Evolutionary conservation across 176 grass and related monocot species (phyloP).

Genomic region (Saccharum officinarum): DNA sequence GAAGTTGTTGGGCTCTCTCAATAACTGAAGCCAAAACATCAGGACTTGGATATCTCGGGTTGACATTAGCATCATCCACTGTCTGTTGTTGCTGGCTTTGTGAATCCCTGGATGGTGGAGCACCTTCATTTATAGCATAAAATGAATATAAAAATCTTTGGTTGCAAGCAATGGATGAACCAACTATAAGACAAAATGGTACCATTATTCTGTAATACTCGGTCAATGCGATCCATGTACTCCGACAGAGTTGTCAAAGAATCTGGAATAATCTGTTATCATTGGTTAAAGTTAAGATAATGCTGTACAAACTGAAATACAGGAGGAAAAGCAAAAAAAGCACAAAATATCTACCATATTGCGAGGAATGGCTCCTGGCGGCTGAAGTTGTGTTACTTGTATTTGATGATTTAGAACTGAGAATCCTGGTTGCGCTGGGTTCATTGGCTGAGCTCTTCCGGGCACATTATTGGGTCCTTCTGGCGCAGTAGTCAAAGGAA

Average conservation of each 20-base stretch:
- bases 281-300: conserved; percentile 21
- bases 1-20: conserved; percentile 67
- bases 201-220: conserved; percentile 74
- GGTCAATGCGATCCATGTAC: conserved; percentile 77
- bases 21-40: conserved; percentile 78
- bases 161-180: conserved; percentile 32
- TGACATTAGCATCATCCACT: conserved; percentile 44
- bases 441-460: conserved; percentile 53
- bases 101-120: conserved; percentile 45
- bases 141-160: conserved; percentile 24
- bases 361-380: conserved; percentile 39
- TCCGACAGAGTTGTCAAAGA: conserved; percentile 69
- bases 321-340: neutral
- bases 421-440: conserved; percentile 62
- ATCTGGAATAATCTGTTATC: conserved; percentile 80
- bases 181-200: conserved; percentile 21
- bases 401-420: conserved; percentile 69
- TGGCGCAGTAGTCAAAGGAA: conserved; percentile 45
- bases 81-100: conserved; percentile 45
- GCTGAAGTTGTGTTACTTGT: conserved; percentile 65
- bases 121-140: conserved; percentile 47
- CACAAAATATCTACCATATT: conserved; percentile 47
- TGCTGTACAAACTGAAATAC: conserved; percentile 6
- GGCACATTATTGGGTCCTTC: conserved; percentile 55
- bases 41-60: conserved; percentile 63